Base-by-base conservation (phyloP, 2,329 filamentous ascomycete genomes). In the Alternaria metachromatica region DNA sequence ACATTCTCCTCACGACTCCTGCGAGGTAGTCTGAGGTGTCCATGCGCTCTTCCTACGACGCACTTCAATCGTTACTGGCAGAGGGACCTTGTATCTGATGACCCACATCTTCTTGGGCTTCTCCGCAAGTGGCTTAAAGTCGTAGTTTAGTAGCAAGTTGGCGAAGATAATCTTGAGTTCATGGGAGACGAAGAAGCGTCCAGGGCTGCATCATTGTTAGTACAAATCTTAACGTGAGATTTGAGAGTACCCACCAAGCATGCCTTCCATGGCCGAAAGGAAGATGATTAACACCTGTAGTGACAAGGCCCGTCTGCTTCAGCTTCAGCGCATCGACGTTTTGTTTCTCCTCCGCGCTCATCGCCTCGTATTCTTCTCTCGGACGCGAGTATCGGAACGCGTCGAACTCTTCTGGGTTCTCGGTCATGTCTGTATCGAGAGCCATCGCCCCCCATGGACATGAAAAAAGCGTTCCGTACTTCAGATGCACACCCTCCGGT, bases 181-280 rank as follows among this genome's bases (percentile, higher is more conserved):
- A 43, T 79, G 72, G 6, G 74, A 67, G 3, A 76, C 76, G 46
- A 81, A 75, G 67, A 81, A 82, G 1, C 80, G 73, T 5, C 79
- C 80, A 7, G 80, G 80, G 59, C 77, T 77, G 28, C 2, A 20
- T 10, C 15, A 12, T 8, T 3, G 43, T 73, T 58, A 74, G 68
- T 8, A 5, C 11, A 26, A 2, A 9, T 6, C 1, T 2, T 23
- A 6, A 23, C 15, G 2, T 1, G 7, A 28, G n/a, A 55, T 0
- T 85, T 84, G 11, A n/a, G 11, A 7, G 37, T 9, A 11, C 70
- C 57, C n/a, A 65, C 68, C 69, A 72, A 20, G 64, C 85, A 71
- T 89, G 86, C 64, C 84, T 80, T 8, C 87, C 87, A 63, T 88
- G 85, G 0, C 87, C 87, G 73, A 89, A 89, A 0, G 84, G 80